Evolutionary conservation across 2,329 filamentous ascomycete genomes (phyloP).

Genomic region (Trichoderma sp.): DNA sequence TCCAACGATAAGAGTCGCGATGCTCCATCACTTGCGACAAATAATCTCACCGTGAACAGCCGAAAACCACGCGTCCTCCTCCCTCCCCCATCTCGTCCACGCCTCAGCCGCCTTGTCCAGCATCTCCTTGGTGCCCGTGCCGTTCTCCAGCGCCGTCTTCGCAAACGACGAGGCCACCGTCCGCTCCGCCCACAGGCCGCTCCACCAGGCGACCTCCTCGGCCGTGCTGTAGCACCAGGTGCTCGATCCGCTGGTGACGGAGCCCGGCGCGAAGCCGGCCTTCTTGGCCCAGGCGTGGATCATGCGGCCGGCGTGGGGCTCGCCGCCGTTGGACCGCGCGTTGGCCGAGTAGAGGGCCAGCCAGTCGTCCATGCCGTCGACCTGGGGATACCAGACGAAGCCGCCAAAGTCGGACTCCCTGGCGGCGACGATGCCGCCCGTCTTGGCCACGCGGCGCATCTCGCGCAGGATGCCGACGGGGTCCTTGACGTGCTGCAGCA

Average conservation of each 20-base stretch:
- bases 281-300: slow-evolving; percentile 33
- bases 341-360: slow-evolving; percentile 30
- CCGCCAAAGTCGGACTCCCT: slow-evolving; percentile 35
- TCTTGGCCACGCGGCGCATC: slow-evolving; percentile 46
- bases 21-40: slow-evolving; percentile 27
- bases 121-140: slow-evolving; percentile 33
- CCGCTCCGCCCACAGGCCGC: slow-evolving; percentile 33
- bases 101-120: slow-evolving; percentile 19
- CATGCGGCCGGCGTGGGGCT: slow-evolving; percentile 33
- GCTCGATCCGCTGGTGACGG: slow-evolving; percentile 30
- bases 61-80: slow-evolving; percentile 31
- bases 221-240: slow-evolving; percentile 34
- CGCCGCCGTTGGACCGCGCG: slow-evolving; percentile 30
- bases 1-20: background rate
- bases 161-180: slow-evolving; percentile 32
- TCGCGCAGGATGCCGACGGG: slow-evolving; percentile 42
- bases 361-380: slow-evolving; percentile 32
- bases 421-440: slow-evolving; percentile 45
- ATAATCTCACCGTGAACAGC: slow-evolving; percentile 30
- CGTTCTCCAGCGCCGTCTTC: slow-evolving; percentile 28
- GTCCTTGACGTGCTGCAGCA: slow-evolving; percentile 45
- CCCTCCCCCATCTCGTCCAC: slow-evolving; percentile 27
- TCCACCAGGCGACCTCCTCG: slow-evolving; percentile 33
- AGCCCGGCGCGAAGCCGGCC: slow-evolving; percentile 30
- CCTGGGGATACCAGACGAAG: slow-evolving; percentile 34